Evolutionary conservation across 1,284 basidiomycete genomes (phyloP).

Genomic region (Malassezia vespertilionis): DNA sequence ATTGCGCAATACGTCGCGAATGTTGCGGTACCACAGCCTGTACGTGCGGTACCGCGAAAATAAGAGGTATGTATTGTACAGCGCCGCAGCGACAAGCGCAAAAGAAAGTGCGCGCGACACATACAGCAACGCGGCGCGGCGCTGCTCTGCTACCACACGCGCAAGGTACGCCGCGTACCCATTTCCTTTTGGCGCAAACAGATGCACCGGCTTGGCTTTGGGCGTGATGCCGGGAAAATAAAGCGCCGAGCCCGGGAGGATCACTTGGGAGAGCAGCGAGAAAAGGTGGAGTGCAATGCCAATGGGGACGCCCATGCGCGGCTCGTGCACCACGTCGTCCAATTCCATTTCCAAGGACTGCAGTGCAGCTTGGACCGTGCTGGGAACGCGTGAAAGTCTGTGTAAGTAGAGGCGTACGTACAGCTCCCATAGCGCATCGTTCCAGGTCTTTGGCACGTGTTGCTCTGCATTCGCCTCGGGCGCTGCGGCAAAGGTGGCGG

Average conservation of each 20-base stretch:
- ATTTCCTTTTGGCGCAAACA: constrained; percentile 6
- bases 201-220: neutral
- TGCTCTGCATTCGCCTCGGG: neutral
- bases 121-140: constrained; percentile 3
- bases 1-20: constrained; percentile 6
- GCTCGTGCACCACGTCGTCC: constrained; percentile 1
- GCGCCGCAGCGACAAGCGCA: neutral
- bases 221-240: neutral
- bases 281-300: constrained; percentile 6
- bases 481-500: neutral
- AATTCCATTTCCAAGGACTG: constrained; percentile 14
- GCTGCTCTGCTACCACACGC: constrained; percentile 5
- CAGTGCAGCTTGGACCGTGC: neutral
- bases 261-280: constrained; percentile 11
- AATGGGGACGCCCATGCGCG: constrained; percentile 4
- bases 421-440: neutral
- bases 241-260: constrained; percentile 14
- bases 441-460: neutral
- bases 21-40: constrained; percentile 15
- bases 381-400: constrained; percentile 1
- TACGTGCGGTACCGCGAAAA: constrained; percentile 10
- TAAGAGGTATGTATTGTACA: constrained; percentile 14
- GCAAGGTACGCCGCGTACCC: constrained; percentile 7
- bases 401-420: neutral
- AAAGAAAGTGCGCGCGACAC: constrained; percentile 10